Conservation (phyloP, 768 basidiomycete genomes). For the Infundibulicybe gibba region DNA sequence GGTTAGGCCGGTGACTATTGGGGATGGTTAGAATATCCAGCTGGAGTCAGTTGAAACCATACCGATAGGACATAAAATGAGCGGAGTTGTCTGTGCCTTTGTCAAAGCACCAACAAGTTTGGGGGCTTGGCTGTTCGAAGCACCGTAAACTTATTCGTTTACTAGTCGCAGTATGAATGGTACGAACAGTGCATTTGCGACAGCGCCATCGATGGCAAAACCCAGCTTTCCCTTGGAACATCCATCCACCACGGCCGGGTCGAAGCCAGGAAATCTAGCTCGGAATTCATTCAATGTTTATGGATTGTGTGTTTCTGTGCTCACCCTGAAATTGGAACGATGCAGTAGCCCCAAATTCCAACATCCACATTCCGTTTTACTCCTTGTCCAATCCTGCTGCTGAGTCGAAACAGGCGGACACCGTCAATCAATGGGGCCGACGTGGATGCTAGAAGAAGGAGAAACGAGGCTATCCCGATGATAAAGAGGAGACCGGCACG, state of each 20-base stretch:
- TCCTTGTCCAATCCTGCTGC: too few relatives aligned
- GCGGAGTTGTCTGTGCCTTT: conserved; percentile 7
- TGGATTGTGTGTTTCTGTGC: too few relatives aligned
- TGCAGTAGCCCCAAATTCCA: too few relatives aligned
- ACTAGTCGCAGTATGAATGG: not conserved
- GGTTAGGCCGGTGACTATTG: conserved; percentile 6
- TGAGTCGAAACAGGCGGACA: too few relatives aligned
- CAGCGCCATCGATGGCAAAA: conserved; percentile 8
- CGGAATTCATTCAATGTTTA: too few relatives aligned
- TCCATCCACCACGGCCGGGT: conserved; percentile 8
- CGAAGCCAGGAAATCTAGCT: conserved; percentile 2
- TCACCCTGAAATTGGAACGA: too few relatives aligned
- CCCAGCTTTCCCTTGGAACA: conserved; percentile 12
- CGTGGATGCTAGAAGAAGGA: too few relatives aligned
- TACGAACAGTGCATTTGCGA: conserved; percentile 12
- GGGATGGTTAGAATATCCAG: not conserved
- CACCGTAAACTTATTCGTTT: too few relatives aligned
- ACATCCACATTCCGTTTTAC: too few relatives aligned
- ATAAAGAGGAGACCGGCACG: too few relatives aligned
- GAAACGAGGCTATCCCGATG: too few relatives aligned
- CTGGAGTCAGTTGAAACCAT: not conserved
- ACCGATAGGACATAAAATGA: conserved; percentile 15
- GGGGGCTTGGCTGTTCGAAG: not conserved
- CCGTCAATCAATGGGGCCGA: too few relatives aligned
- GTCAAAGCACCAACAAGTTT: conserved; percentile 2